Evolutionary conservation across 139 green algal genomes (phyloP).

Genomic region (Picochlorum sp.): DNA sequence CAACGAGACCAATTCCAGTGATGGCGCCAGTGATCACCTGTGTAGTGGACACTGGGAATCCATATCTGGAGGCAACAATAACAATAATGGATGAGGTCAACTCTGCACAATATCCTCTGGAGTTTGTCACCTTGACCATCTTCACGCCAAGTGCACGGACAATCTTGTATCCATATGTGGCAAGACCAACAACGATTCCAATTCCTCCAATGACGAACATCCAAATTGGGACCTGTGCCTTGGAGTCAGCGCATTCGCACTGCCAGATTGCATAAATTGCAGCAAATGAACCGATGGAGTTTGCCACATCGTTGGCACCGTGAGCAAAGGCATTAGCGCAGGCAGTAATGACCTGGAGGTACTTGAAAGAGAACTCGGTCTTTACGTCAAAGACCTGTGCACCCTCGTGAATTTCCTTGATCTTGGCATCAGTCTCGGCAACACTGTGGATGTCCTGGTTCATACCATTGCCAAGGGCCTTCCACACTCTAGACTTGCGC

Average conservation of each 20-base stretch:
- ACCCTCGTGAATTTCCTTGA: constrained; percentile 39
- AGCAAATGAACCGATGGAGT: constrained; percentile 62
- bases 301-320: constrained; percentile 79
- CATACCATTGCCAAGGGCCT: neutral
- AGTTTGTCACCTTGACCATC: constrained; percentile 46
- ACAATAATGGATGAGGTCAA: constrained; percentile 46
- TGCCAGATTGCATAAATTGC: constrained; percentile 53
- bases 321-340: constrained; percentile 76
- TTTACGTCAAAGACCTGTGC: constrained; percentile 62
- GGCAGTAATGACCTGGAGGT: constrained; percentile 72
- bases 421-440: constrained; percentile 9
- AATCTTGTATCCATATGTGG: constrained; percentile 67
- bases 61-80: constrained; percentile 39
- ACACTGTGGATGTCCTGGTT: constrained; percentile 21
- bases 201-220: constrained; percentile 62
- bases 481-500: constrained; percentile 26
- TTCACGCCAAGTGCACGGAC: constrained; percentile 52
- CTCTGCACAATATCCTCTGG: constrained; percentile 58
- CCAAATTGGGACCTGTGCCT: constrained; percentile 48
- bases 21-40: constrained; percentile 53
- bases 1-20: constrained; percentile 43
- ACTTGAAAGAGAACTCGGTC: constrained; percentile 63
- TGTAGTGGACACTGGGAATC: constrained; percentile 68
- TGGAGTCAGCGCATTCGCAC: constrained; percentile 10
- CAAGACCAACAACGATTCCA: constrained; percentile 70